These are phyloP conservation scores for Agrocybe chaxingu DNA, from an alignment of 768 basidiomycete species.

Conservation along the genomic window DNA sequence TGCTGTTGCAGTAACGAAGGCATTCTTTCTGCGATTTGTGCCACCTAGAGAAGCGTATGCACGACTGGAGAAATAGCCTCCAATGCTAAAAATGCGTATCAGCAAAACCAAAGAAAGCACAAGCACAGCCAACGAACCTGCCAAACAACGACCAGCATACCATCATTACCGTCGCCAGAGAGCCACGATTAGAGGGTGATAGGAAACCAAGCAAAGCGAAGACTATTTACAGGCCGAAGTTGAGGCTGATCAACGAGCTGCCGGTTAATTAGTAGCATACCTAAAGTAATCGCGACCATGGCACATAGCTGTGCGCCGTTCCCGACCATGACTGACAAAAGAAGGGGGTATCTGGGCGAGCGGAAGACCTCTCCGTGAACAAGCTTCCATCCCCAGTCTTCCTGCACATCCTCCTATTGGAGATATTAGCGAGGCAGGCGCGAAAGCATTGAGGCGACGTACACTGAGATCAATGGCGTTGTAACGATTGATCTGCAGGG, in stretches of 20 bases:
- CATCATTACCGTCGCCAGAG: slow-evolving; percentile 91
- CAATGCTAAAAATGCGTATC: slow-evolving; percentile 48
- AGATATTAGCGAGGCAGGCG: not conserved
- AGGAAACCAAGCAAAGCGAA: slow-evolving; percentile 93
- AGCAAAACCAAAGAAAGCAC: slow-evolving; percentile 3
- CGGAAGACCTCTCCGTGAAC: slow-evolving; percentile 97
- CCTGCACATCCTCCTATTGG: slow-evolving; percentile 86
- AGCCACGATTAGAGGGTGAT: slow-evolving; percentile 92
- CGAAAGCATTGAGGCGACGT: slow-evolving; percentile 19
- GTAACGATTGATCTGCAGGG: slow-evolving; percentile 79
- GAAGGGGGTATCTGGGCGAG: slow-evolving; percentile 69
- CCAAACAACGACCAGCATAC: slow-evolving; percentile 95
- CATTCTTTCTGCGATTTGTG: slow-evolving; percentile 71
- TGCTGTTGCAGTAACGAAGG: slow-evolving; percentile 84
- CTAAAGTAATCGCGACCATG: slow-evolving; percentile 86
- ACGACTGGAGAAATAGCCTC: slow-evolving; percentile 86
- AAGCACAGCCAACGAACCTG: slow-evolving; percentile 41
- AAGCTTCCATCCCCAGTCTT: slow-evolving; percentile 98
- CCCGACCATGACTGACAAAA: slow-evolving; percentile 84
- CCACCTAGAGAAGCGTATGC: slow-evolving; percentile 82
- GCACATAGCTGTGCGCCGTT: slow-evolving; percentile 84
- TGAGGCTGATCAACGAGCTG: not conserved
- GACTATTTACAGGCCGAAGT: slow-evolving; percentile 38
- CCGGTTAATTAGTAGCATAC: slow-evolving; percentile 31
- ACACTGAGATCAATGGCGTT: slow-evolving; percentile 91